Percentiles rank a stretch among this genome's conserved stretches.
Evolutionary conservation across 108 stramenopile species (phyloP).

Genomic region (Aurantiochytrium sp.): DNA sequence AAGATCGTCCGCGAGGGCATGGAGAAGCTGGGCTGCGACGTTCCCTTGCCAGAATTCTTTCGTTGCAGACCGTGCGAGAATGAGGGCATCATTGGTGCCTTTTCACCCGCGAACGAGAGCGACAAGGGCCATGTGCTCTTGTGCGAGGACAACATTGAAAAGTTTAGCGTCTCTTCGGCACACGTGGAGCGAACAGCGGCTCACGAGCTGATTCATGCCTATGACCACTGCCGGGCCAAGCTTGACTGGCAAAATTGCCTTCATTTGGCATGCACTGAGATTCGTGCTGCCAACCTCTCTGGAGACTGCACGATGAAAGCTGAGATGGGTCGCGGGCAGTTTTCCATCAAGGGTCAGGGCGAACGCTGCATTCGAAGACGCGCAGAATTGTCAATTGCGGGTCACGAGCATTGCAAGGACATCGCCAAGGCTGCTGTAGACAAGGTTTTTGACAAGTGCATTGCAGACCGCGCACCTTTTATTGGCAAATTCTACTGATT

Average conservation of each 20-base stretch:
- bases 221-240: conserved; percentile 66
- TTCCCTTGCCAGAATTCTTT: not conserved
- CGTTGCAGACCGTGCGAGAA: not conserved
- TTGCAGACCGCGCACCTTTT: not conserved
- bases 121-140: not conserved
- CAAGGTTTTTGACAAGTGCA: not conserved
- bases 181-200: conserved; percentile 40
- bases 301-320: conserved; percentile 69
- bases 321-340: conserved; percentile 53
- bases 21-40: not conserved
- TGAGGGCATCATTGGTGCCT: not conserved
- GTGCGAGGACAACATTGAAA: conserved; percentile 3
- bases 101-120: not conserved
- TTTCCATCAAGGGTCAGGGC: conserved; percentile 15
- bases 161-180: not conserved
- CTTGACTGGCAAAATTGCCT: conserved; percentile 61
- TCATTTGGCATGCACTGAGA: conserved; percentile 81
- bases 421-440: conserved; percentile 7
- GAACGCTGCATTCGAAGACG: conserved; percentile 1
- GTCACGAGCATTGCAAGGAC: not conserved
- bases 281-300: conserved; percentile 74
- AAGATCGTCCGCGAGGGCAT: not conserved
- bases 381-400: not conserved
- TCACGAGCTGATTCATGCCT: conserved; percentile 80
- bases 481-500: not conserved